phyloP scores from a whole-genome alignment of 2,329 filamentous ascomycete species.

The Xylaria arbuscula region DNA sequence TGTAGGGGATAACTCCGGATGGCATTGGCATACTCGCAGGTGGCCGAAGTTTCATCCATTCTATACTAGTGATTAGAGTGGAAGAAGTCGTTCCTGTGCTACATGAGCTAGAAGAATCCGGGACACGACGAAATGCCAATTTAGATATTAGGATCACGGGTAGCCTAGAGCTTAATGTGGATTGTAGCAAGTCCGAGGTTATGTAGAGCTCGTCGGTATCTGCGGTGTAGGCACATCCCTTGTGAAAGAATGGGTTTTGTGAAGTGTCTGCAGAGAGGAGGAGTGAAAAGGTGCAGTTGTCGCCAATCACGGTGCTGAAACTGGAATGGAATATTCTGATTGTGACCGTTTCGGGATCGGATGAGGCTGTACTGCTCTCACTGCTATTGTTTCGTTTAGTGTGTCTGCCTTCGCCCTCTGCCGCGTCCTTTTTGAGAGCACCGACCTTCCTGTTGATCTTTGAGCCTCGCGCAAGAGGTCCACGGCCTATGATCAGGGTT shows the following conservation, averaged over 20 bases:
- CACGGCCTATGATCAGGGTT: conserved; percentile 23
- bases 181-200: conserved; percentile 58
- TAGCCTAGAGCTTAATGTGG: conserved; percentile 51
- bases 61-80: conserved; percentile 47
- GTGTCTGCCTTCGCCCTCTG: not conserved
- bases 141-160: conserved; percentile 60
- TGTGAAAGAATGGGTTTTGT: conserved; percentile 59
- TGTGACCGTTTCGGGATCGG: conserved; percentile 42
- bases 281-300: conserved; percentile 53
- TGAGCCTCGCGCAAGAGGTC: conserved; percentile 27
- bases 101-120: not conserved
- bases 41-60: conserved; percentile 57
- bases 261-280: conserved; percentile 55
- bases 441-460: conserved; percentile 26
- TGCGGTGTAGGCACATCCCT: conserved; percentile 57
- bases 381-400: conserved; percentile 13
- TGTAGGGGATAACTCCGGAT: conserved; percentile 56
- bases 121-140: conserved; percentile 42
- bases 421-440: not conserved
- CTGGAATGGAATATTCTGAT: conserved; percentile 53
- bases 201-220: conserved; percentile 57
- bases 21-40: conserved; percentile 59
- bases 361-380: conserved; percentile 4
- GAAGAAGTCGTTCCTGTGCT: not conserved
- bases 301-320: conserved; percentile 52